Evolutionary conservation across 345 rosid genomes (phyloP), one percentile per base, ranked within the genome.

Genomic region (Theobroma cacao): DNA sequence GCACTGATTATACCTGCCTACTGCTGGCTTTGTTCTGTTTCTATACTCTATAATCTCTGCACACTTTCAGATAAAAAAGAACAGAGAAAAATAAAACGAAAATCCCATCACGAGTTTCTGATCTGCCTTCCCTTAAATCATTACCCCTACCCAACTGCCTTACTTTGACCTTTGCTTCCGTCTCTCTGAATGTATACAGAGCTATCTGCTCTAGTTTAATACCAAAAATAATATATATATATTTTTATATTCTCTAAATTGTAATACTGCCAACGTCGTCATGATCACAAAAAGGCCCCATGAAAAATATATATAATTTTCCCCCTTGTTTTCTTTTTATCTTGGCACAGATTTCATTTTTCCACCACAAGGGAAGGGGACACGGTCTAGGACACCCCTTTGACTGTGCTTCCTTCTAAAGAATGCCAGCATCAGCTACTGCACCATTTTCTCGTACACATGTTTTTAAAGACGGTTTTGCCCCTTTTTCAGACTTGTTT

Each of bases 161-260:
- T 85, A 72, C 92, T 88, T 93, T 91, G 98, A 93, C 98, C 92
- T 87, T 81, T 78, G 90, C 53, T 77, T 73, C 56, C 11, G 61
- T 67, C 50, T 63, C 47, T 34, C 56, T 74, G 36, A 28, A 15
- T 31, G 5, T 20, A 20, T 31, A 31, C 9, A 52, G 22, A 53
- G 30, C 26, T 50, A 18, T 31, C 26, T 50, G 43, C 75, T 71
- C 8, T 3, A 69, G 24, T 67, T 68, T 67, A 24, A 3, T 48
- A 30, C 26, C 18, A 17, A 48, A 47, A 26, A 12, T 1, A 0
- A 3, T 18, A 12, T 20, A 9, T 48, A 15, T 26, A 18, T 28
- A 61, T 28, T 75, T 15, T 28, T 30, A 15, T 75, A 17, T 48
- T 40, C 13, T 28, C 31, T 30, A 9, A 17, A 62, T 70, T 12